Conservation (phyloP, 2,329 filamentous ascomycete species). For the Botryosphaeria dothidea region DNA sequence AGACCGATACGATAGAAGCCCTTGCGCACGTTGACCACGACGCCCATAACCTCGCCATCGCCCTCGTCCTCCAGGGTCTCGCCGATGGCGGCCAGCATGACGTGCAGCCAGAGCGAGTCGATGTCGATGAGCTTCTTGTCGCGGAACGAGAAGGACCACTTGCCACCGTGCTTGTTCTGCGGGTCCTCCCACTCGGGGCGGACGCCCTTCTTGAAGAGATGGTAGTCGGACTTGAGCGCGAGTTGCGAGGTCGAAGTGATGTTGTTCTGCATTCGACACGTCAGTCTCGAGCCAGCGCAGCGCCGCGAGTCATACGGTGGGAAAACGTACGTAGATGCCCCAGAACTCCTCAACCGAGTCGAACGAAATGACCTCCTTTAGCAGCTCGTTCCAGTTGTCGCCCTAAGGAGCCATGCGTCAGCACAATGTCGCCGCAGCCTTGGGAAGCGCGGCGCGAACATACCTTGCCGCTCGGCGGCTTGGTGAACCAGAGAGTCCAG, state of each 20-base stretch:
- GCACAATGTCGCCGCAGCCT: neutral
- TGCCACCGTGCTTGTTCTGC: slow-evolving; percentile 98
- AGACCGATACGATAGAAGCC: slow-evolving; percentile 96
- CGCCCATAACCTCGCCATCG: slow-evolving; percentile 98
- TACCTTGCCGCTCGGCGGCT: slow-evolving; percentile 94
- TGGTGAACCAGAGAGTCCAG: slow-evolving; percentile 99
- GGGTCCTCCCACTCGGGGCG: slow-evolving; percentile 98
- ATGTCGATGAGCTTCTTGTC: slow-evolving; percentile 90
- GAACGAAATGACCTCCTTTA: slow-evolving; percentile 98
- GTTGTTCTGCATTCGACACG: slow-evolving; percentile 74
- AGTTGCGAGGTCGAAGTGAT: slow-evolving; percentile 95
- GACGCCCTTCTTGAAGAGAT: slow-evolving; percentile 97
- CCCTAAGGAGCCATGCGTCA: slow-evolving; percentile 56
- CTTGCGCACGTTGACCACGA: slow-evolving; percentile 98
- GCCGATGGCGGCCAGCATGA: slow-evolving; percentile 94
- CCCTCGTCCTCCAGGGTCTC: slow-evolving; percentile 95
- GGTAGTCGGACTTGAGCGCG: slow-evolving; percentile 97
- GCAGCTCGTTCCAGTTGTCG: slow-evolving; percentile 96
- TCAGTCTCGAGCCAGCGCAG: slow-evolving; percentile 1
- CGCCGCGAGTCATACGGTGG: neutral
- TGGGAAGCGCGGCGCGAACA: slow-evolving; percentile 24
- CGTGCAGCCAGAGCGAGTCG: slow-evolving; percentile 94
- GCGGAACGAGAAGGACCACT: slow-evolving; percentile 98
- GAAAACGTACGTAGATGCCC: slow-evolving; percentile 87
- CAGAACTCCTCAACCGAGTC: slow-evolving; percentile 99